These are phyloP conservation scores for Hydnum rufescens DNA, from an alignment of 768 basidiomycete genomes.

Conservation along the genomic window DNA sequence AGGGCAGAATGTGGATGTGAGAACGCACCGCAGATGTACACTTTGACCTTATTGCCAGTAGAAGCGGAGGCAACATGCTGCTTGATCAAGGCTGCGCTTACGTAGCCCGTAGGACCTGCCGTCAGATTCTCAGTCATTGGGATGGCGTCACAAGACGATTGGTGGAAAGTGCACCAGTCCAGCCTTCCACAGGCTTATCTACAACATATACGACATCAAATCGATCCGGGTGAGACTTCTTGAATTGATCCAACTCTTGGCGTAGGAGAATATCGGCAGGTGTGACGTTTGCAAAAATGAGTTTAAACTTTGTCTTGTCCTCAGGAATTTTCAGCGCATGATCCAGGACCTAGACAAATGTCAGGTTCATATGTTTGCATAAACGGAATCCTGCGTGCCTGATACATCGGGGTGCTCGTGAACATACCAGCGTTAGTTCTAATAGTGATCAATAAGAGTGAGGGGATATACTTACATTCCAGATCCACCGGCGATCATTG, in stretches of 20 bases:
- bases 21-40: slow-evolving; percentile 68
- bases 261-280: slow-evolving; percentile 80
- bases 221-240: slow-evolving; percentile 41
- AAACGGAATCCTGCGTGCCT: slow-evolving; percentile 14
- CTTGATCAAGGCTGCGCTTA: slow-evolving; percentile 52
- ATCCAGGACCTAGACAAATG: slow-evolving; percentile 27
- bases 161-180: slow-evolving; percentile 26
- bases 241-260: slow-evolving; percentile 50
- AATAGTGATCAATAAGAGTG: not conserved
- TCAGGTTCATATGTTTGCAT: not conserved
- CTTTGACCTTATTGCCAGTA: slow-evolving; percentile 59
- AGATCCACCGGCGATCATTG: slow-evolving; percentile 80
- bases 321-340: slow-evolving; percentile 45
- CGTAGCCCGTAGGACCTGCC: slow-evolving; percentile 49
- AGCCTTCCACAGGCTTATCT: slow-evolving; percentile 50
- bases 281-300: slow-evolving; percentile 79
- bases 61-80: slow-evolving; percentile 45
- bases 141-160: too few species aligned
- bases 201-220: slow-evolving; percentile 75
- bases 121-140: not conserved
- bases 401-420: slow-evolving; percentile 61
- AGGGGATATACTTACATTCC: slow-evolving; percentile 50
- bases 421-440: not conserved
- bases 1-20: not conserved
- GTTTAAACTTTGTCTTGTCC: slow-evolving; percentile 89